phyloP scores from a whole-genome alignment of 768 basidiomycete species.

The Amanita pallidorosea region DNA sequence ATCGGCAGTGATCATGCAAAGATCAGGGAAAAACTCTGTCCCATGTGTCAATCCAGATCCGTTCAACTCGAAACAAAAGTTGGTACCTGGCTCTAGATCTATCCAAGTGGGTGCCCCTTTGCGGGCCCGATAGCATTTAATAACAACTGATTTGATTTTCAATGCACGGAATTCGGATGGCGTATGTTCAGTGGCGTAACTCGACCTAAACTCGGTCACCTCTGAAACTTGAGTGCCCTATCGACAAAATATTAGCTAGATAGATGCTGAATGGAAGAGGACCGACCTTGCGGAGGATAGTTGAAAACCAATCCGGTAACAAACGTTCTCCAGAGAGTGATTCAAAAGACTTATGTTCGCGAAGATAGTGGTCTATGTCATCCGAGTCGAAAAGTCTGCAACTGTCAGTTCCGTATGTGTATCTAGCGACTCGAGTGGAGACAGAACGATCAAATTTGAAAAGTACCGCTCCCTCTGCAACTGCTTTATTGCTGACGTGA shows the following conservation, averaged over 20 bases:
- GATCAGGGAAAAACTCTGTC: conserved; percentile 10
- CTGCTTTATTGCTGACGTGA: conserved; percentile 14
- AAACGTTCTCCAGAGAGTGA: conserved; percentile 1
- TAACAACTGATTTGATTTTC: conserved; percentile 1
- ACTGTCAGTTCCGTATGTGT: conserved; percentile 8
- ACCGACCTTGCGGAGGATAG: conserved; percentile 6
- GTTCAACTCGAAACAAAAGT: background rate
- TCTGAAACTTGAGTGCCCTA: conserved; percentile 5
- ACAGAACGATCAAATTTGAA: conserved; percentile 15
- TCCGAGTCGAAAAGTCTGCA: conserved; percentile 1
- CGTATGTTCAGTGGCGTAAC: conserved; percentile 1
- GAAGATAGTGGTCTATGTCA: conserved; percentile 7
- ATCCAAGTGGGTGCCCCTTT: conserved; percentile 10
- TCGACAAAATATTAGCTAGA: background rate
- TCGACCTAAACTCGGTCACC: conserved; percentile 12
- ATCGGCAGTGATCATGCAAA: conserved; percentile 14
- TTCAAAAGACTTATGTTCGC: background rate
- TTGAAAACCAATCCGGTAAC: conserved; percentile 6
- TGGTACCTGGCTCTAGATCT: conserved; percentile 12
- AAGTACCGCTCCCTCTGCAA: conserved; percentile 16
- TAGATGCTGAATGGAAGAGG: background rate
- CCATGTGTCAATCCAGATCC: background rate
- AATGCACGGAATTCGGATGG: conserved; percentile 7
- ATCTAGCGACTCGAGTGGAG: conserved; percentile 7
- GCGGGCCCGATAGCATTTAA: background rate